These are phyloP conservation scores for Coemansia sp. DNA, from an alignment of 192 early-diverging fungal species.

Conservation along the genomic window DNA sequence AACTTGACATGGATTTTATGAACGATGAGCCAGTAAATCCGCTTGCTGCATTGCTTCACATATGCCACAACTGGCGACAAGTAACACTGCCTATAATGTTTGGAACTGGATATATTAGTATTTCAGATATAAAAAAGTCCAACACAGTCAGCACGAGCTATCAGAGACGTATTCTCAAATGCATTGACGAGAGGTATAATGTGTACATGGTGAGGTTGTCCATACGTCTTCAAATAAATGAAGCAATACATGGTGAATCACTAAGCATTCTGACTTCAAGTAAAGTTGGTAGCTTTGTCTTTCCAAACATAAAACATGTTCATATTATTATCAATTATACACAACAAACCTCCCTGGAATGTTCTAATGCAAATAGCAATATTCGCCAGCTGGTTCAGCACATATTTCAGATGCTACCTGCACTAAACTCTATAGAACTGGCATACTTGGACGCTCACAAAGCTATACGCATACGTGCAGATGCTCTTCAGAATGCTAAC, in stretches of 20 bases:
- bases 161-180: not conserved
- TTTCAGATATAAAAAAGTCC: not conserved
- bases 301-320: not conserved
- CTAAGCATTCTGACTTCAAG: not conserved
- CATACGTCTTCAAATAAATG: not conserved
- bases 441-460: not conserved
- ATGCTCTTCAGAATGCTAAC: too few relatives aligned
- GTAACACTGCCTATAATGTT: not conserved
- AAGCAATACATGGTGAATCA: not conserved
- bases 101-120: not conserved
- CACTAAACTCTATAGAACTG: not conserved
- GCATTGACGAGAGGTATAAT: not conserved
- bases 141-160: not conserved
- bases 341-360: not conserved
- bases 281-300: not conserved
- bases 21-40: not conserved
- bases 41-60: not conserved
- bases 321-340: not conserved
- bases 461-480: too few relatives aligned
- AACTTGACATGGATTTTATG: not conserved
- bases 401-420: not conserved
- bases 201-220: not conserved
- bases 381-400: not conserved
- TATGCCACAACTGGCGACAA: not conserved
- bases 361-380: not conserved